Evolutionary conservation across 331 rosid genomes (phyloP).

Genomic region (Quercus lobata): DNA sequence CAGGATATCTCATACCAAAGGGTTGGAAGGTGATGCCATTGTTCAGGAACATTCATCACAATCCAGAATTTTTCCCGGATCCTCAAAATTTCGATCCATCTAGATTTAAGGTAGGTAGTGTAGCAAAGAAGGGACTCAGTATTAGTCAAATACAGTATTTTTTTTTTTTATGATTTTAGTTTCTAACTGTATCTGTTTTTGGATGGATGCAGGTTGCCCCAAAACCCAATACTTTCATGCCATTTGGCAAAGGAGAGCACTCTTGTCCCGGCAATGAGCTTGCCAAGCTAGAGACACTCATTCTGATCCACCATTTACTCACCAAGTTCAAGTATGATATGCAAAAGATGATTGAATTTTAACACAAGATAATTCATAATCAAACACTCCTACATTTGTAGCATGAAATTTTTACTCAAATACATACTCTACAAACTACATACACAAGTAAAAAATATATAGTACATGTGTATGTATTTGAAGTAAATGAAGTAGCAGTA

Average conservation of each 20-base stretch:
- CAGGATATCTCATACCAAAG: slow-evolving; percentile 89
- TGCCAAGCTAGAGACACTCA: slow-evolving; percentile 75
- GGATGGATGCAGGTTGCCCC: slow-evolving; percentile 47
- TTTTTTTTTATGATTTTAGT: neutral
- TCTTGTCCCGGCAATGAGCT: slow-evolving; percentile 94
- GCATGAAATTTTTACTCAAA: no score
- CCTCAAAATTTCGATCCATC: slow-evolving; percentile 87
- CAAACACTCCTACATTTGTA: no score
- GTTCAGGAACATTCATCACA: slow-evolving; percentile 91
- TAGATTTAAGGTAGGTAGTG: slow-evolving; percentile 68
- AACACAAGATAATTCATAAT: no score
- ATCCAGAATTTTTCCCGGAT: slow-evolving; percentile 61
- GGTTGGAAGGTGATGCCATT: slow-evolving; percentile 99
- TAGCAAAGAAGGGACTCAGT: neutral
- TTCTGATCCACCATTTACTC: slow-evolving; percentile 68
- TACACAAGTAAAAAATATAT: no score
- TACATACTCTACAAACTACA: no score
- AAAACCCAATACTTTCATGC: slow-evolving; percentile 76
- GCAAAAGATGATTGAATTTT: neutral
- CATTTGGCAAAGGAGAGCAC: slow-evolving; percentile 90
- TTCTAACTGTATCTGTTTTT: slow-evolving; percentile 2
- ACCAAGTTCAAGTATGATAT: slow-evolving; percentile 58
- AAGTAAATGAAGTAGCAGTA: no score
- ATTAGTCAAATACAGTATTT: neutral
- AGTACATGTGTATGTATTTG: no score